Evolutionary conservation across 176 grass and related monocot species (phyloP), one percentile per base, ranked within the genome.

Genomic region (Cocos nucifera): DNA sequence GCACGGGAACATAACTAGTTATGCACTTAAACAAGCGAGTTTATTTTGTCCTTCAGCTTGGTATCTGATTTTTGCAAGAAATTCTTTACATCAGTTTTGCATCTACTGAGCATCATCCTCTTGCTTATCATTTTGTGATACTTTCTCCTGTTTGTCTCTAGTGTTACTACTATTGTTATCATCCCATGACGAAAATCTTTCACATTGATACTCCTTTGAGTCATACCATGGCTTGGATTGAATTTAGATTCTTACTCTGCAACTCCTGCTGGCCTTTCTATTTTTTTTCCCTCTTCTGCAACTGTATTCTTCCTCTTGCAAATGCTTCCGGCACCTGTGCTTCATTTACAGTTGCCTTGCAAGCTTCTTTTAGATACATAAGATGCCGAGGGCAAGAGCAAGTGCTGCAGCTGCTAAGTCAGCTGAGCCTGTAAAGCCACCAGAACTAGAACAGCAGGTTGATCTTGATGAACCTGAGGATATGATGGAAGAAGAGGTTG

Each of bases 371-470:
- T 64, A 80, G 69, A 65, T 80, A 73, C 75, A 29, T 63, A 83
- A 88, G 76, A 88, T 88, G 85, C 76, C 76, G 27, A 88, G 80
- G 80, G 73, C 73, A n/a, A 77, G 67, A 70, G 71, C 70, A 53
- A 78, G 58, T 61, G 69, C 63, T 62, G 58, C 74, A 61, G 62
- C 70, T 53, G 19, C 56, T 71, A 77, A 75, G 49, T 22, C 65
- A 78, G 71, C 25, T 58, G 71, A 76, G 71, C 58, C 20, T 28
- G 39, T 18, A 8, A 71, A 61, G 17, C 44, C 61, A 24, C 30
- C 15, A 24, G 59, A 72, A 56, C 27, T 56, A 56, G 72, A 83
- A 59, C 81, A 89, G 28, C 59, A 26, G 30, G 53, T 84, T 59
- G 73, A 77, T 51, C 65, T 80, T 63, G 74, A 80, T 80, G 76